Conservation (phyloP, 1,284 basidiomycete genomes). For the Moniliophthora roreri region DNA sequence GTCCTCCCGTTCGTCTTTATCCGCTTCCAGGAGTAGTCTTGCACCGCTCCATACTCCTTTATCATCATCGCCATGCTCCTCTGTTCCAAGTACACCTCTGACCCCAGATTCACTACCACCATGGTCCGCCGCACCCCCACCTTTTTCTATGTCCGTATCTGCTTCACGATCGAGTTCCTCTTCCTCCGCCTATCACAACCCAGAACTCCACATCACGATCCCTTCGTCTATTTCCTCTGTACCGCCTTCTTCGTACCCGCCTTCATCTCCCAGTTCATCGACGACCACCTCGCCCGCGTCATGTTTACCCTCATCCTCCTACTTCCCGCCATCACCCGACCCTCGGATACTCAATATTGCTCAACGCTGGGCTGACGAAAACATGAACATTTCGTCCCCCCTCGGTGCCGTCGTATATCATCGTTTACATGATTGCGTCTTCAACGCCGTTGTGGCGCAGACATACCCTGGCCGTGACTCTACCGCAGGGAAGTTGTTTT, state of each 20-base stretch:
- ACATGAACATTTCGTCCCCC: conserved; percentile 55
- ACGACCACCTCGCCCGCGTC: background rate
- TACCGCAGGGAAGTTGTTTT: conserved; percentile 25
- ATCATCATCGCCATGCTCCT: conserved; percentile 5
- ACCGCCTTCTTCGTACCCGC: conserved; percentile 12
- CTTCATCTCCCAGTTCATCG: conserved; percentile 7
- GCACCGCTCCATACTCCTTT: background rate
- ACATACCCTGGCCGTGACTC: conserved; percentile 45
- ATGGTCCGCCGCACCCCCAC: background rate
- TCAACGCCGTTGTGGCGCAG: conserved; percentile 54
- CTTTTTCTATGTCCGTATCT: background rate
- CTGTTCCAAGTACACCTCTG: background rate
- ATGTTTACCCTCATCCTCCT: conserved; percentile 17
- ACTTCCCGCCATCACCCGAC: conserved; percentile 37
- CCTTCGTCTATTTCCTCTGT: conserved; percentile 6
- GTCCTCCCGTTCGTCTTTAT: conserved; percentile 11
- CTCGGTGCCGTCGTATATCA: conserved; percentile 60
- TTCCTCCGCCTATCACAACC: conserved; percentile 38
- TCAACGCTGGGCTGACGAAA: conserved; percentile 61
- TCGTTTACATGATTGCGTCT: conserved; percentile 64
- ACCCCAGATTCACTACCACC: background rate
- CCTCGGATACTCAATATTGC: conserved; percentile 54
- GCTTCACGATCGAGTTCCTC: conserved; percentile 16
- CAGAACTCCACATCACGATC: conserved; percentile 12
- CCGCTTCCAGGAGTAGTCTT: background rate